Conservation (phyloP, 2,329 filamentous ascomycete species). For the Aspergillus sp. region DNA sequence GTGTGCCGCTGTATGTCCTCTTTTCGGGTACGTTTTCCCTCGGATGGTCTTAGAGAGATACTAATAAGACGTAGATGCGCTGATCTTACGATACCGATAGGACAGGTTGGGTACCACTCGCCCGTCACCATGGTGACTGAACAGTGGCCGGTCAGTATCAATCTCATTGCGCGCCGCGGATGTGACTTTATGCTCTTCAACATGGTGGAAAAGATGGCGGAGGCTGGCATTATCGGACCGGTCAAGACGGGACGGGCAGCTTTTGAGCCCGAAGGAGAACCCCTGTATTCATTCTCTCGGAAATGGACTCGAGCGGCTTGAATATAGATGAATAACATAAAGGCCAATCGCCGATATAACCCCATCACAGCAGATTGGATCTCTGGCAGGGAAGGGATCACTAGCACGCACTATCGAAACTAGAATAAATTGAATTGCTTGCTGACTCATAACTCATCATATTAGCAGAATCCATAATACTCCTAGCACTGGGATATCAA, state of each 20-base stretch:
- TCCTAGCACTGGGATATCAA: too few species aligned
- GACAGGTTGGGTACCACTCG: slow-evolving; percentile 9
- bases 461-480: too few species aligned
- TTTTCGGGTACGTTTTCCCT: slow-evolving; percentile 11
- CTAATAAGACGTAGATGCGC: slow-evolving; percentile 6
- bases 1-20: slow-evolving; percentile 9
- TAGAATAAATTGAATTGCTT: too few species aligned
- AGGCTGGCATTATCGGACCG: slow-evolving; percentile 5
- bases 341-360: too few species aligned
- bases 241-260: slow-evolving; percentile 11
- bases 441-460: too few species aligned
- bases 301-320: too few species aligned
- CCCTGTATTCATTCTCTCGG: too few species aligned
- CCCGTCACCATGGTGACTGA: slow-evolving; percentile 4
- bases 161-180: slow-evolving; percentile 11
- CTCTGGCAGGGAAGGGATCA: too few species aligned
- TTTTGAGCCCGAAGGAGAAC: too few species aligned
- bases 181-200: slow-evolving; percentile 16
- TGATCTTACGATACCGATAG: slow-evolving; percentile 12
- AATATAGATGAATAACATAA: too few species aligned
- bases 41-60: neutral
- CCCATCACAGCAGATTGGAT: too few species aligned
- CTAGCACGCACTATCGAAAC: too few species aligned
- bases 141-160: slow-evolving; percentile 9
- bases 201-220: slow-evolving; percentile 9